Percentiles rank a stretch among this genome's conserved stretches.
Evolutionary conservation across 192 early-diverging fungal genomes (phyloP).

Genomic region (Oehlia diaphana): DNA sequence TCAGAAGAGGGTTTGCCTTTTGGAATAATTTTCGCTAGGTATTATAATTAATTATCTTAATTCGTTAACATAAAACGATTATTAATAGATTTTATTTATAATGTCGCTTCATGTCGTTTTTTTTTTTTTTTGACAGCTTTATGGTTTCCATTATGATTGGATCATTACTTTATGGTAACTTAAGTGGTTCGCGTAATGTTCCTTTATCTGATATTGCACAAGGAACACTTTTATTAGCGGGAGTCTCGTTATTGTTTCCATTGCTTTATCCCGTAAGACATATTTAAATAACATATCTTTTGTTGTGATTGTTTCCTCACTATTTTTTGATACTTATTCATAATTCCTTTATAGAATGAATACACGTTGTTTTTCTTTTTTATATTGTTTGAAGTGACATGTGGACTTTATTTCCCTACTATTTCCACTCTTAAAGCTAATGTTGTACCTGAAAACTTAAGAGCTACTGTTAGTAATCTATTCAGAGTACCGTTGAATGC

Average conservation of each 20-base stretch:
- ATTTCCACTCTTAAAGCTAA: slow-evolving; percentile 52
- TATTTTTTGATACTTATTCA: neutral
- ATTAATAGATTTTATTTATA: no score
- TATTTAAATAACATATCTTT: neutral
- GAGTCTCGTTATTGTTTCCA: slow-evolving; percentile 6
- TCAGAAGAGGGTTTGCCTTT: neutral
- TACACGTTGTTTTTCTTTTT: slow-evolving; percentile 40
- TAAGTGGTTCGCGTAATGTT: slow-evolving; percentile 2
- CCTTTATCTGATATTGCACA: slow-evolving; percentile 10
- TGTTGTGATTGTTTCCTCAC: no score
- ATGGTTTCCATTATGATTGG: slow-evolving; percentile 28
- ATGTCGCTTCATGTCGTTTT: neutral
- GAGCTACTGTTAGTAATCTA: slow-evolving; percentile 59
- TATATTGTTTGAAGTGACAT: slow-evolving; percentile 55
- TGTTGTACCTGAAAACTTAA: slow-evolving; percentile 55
- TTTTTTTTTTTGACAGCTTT: slow-evolving; percentile 18
- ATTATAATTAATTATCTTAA: slow-evolving; percentile 9
- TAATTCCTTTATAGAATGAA: slow-evolving; percentile 25
- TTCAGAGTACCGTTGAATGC: slow-evolving; percentile 67
- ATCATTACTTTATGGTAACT: slow-evolving; percentile 5
- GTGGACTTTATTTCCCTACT: slow-evolving; percentile 57
- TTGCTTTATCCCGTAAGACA: neutral
- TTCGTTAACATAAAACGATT: neutral
- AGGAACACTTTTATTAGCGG: neutral
- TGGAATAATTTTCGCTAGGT: slow-evolving; percentile 24